phyloP scores from a whole-genome alignment of 2,329 filamentous ascomycete species.

The Botrytis porri region DNA sequence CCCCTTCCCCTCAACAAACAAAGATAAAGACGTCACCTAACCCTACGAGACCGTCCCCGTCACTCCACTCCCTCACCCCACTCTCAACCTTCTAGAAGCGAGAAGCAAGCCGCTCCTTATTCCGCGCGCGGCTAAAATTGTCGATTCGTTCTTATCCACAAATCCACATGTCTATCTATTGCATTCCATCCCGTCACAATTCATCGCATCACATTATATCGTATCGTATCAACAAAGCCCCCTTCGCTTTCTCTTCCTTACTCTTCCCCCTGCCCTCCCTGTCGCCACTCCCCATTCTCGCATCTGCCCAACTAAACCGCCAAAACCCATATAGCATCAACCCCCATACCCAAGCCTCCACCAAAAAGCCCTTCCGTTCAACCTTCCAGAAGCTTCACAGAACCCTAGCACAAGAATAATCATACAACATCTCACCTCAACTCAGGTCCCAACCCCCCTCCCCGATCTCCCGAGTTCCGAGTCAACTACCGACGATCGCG shows the following conservation, averaged over 20 bases:
- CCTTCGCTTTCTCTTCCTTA: background rate
- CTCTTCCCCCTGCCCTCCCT: no score
- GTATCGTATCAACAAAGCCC: background rate
- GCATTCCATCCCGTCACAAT: background rate
- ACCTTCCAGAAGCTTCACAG: background rate
- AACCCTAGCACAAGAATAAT: background rate
- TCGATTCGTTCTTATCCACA: background rate
- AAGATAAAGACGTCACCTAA: background rate
- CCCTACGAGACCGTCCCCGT: background rate
- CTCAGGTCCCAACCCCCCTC: background rate
- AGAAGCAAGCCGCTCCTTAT: background rate
- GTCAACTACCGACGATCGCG: background rate
- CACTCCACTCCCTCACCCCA: background rate
- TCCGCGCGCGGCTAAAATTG: background rate
- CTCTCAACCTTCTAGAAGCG: background rate
- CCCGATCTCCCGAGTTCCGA: background rate
- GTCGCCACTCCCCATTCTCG: background rate
- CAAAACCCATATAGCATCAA: no score
- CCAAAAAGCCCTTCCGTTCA: background rate
- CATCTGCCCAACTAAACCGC: background rate
- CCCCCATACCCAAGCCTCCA: background rate
- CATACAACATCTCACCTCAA: background rate
- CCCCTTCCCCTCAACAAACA: background rate
- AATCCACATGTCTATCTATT: background rate
- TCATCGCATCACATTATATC: no score